These are phyloP conservation scores for Phytophthora pini DNA, from an alignment of 352 stramenopile genomes.

Conservation along the genomic window DNA sequence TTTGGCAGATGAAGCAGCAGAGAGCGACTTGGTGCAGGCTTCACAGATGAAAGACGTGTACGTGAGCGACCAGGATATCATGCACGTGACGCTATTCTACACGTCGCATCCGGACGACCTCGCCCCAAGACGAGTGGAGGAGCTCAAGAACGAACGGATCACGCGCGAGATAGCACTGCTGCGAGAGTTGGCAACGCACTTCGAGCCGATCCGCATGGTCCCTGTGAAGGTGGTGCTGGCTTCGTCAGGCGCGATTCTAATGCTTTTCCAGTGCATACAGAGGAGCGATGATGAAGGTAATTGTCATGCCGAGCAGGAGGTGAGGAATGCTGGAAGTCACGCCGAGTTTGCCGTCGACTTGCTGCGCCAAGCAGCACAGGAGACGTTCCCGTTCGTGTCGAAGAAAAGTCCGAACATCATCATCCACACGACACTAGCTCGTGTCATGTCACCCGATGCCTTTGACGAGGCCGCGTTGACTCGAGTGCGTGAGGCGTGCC, in stretches of 20 bases:
- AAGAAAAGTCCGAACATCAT: slow-evolving; percentile 37
- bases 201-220: slow-evolving; percentile 43
- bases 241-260: slow-evolving; percentile 55
- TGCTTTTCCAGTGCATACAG: slow-evolving; percentile 57
- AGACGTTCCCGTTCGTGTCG: slow-evolving; percentile 50
- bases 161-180: slow-evolving; percentile 45
- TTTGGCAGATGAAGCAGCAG: slow-evolving; percentile 16
- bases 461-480: slow-evolving; percentile 33
- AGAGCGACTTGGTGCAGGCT: neutral
- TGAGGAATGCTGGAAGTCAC: slow-evolving; percentile 22
- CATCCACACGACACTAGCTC: slow-evolving; percentile 66
- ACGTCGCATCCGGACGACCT: slow-evolving; percentile 69
- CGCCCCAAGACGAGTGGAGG: slow-evolving; percentile 15
- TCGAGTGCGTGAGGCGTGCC: slow-evolving; percentile 40
- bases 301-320: neutral
- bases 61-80: slow-evolving; percentile 59
- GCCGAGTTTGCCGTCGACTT: slow-evolving; percentile 54
- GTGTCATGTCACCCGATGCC: slow-evolving; percentile 49
- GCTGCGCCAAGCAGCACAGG: slow-evolving; percentile 40
- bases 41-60: slow-evolving; percentile 39
- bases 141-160: slow-evolving; percentile 31
- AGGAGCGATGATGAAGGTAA: neutral
- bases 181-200: slow-evolving; percentile 30
- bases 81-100: slow-evolving; percentile 80
- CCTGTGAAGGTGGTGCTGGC: slow-evolving; percentile 55